Evolutionary conservation across 495 filamentous ascomycete species (phyloP), one percentile per base, ranked within the genome.

Genomic region (Aspergillus cavernicola): DNA sequence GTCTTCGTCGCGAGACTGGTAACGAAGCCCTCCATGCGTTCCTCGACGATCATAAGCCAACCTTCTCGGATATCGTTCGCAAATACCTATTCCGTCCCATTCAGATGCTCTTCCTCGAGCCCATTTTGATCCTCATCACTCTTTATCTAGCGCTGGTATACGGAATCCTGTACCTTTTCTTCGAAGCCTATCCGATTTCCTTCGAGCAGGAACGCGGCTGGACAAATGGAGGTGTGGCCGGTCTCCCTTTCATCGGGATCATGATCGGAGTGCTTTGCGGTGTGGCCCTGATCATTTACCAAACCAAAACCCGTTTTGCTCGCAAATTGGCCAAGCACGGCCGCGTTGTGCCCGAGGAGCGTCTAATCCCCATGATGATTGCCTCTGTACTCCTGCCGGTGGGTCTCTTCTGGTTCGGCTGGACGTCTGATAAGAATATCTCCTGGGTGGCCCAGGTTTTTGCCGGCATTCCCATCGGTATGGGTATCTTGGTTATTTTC

Each of bases 341-440:
- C 20, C 67, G 66, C 12, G 71, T 81, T 20, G 65, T 77, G 6
- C 83, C 84, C 3, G 83, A 85, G 59, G 74, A 77, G 53, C 77
- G 84, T 4, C 74, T 88, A 3, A 64, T 79, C 0, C 77, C 76
- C 18, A 80, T 85, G 70, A 78, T 86, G 59, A 52, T 79, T 22
- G 84, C 81, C 1, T 75, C 71, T 1, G 56, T 78, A 12, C 62
- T 83, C 35, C 60, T 86, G 12, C 81, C 82, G 2, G 70, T 76
- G 40, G 82, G 83, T 1, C 67, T 85, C 8, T 85, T 86, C 66
- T 82, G 80, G 76, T 86, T 85, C 56, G 82, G 75, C 32, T 86
- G 83, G 84, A 84, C 81, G 3, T 74, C 75, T 2, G 54, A 62
- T 40, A 65, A 68, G 0, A 50, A 64, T 36, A 66, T 74, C 46